Conservation (phyloP, 2,329 filamentous ascomycete species). For the Exophiala sp. region DNA sequence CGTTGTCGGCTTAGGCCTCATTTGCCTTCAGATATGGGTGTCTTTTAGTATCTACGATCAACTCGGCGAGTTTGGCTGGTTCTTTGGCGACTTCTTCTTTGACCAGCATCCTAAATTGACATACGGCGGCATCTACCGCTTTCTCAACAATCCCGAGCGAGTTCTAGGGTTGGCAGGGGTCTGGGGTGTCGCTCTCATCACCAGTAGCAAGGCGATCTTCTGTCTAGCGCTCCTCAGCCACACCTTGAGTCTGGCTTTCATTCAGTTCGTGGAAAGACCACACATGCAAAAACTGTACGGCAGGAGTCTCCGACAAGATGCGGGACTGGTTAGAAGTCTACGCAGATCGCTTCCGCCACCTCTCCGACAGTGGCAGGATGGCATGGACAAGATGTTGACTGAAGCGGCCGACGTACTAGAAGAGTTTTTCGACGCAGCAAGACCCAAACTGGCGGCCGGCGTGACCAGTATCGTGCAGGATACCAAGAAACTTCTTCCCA, state of each 20-base stretch:
- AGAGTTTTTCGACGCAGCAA: slow-evolving; percentile 77
- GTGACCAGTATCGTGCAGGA: slow-evolving; percentile 84
- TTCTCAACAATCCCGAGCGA: slow-evolving; percentile 94
- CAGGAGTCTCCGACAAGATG: slow-evolving; percentile 71
- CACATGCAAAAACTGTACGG: slow-evolving; percentile 99
- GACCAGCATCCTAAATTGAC: slow-evolving; percentile 82
- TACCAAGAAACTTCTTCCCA: slow-evolving; percentile 79
- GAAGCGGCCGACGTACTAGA: slow-evolving; percentile 85
- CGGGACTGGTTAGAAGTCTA: slow-evolving; percentile 86
- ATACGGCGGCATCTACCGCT: slow-evolving; percentile 96
- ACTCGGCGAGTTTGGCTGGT: slow-evolving; percentile 96
- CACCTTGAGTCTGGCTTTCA: slow-evolving; percentile 75
- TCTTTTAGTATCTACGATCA: slow-evolving; percentile 89
- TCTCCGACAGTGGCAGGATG: slow-evolving; percentile 75
- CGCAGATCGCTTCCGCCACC: slow-evolving; percentile 78
- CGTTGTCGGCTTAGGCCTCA: slow-evolving; percentile 71
- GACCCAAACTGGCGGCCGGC: slow-evolving; percentile 77
- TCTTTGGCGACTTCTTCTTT: slow-evolving; percentile 98
- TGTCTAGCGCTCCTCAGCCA: slow-evolving; percentile 81
- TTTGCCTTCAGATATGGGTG: slow-evolving; percentile 88
- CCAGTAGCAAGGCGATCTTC: slow-evolving; percentile 80
- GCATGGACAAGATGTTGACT: slow-evolving; percentile 77
- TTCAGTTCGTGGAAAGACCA: slow-evolving; percentile 88
- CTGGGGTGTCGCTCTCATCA: slow-evolving; percentile 91
- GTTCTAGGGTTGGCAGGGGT: slow-evolving; percentile 90